Base-by-base conservation (phyloP, 768 basidiomycete genomes). In the Aureoboletus auriporus region DNA sequence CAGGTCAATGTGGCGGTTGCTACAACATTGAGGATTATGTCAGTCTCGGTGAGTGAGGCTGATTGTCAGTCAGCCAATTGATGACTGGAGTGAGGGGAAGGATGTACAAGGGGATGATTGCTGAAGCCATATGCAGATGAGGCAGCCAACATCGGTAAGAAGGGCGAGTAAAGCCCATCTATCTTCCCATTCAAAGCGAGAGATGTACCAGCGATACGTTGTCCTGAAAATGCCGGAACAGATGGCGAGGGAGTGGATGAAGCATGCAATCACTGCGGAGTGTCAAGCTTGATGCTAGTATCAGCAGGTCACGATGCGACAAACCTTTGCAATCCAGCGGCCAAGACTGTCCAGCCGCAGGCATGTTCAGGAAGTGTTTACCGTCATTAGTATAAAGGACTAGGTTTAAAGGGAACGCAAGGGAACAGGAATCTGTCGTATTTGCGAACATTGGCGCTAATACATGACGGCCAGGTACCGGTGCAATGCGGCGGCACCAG, bases 131-230 rank as follows among this genome's bases (percentile, higher is more conserved):
- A 33, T 12, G 20, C 42, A 53, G 14, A 39, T 5, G 39, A 59
- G 46, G 39, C 37, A 40, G 12, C 28, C 30, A 4, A 49, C 5
- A 27, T 60, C 58, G 13, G 46, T 42, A 5, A 59, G 28, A 48
- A 61, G 48, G 8, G 60, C 53, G 13, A 56, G 27, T 4, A 39
- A 9, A 37, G 55, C 59, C 52, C 52, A 60, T 4, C 20, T 12
- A 31, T 61, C 52, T 2, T 60, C 55, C 50, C 55, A 54, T 3
- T 52, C 48, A 43, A 52, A 54, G 26, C 50, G 56, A 23, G 49
- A 60, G 11, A 51, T 50, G 23, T 50, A 34, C 39, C 39, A 55
- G 27, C 56, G 52, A 46, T 51, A 60, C 0, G 28, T 10, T 13
- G 34, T 13, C 42, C 59, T 54, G 29, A 61, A 57, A 27, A 54